Percentiles rank a stretch among this genome's conserved stretches.
Evolutionary conservation across 2,329 filamentous ascomycete species (phyloP).

Genomic region (Fusarium goolgardi): DNA sequence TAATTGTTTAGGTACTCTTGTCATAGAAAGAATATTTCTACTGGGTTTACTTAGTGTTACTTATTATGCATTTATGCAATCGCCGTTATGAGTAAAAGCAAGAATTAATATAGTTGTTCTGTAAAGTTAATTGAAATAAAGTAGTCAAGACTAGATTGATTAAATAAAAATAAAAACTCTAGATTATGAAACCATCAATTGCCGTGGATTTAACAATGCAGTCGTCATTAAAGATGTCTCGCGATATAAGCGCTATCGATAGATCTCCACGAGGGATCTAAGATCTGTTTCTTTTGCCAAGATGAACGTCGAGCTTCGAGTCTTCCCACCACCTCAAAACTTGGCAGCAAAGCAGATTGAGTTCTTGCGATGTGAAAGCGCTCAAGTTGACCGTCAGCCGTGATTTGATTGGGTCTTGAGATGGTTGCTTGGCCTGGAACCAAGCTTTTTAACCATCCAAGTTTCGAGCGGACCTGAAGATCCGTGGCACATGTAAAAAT

Average conservation of each 20-base stretch:
- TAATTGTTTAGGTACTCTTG: background rate
- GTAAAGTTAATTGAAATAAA: background rate
- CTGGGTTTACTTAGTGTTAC: background rate
- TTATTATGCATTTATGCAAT: too few relatives aligned
- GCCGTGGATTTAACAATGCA: background rate
- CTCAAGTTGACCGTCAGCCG: background rate
- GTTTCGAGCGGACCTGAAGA: conserved; percentile 32
- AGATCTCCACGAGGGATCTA: background rate
- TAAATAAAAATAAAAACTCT: background rate
- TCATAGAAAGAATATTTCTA: background rate
- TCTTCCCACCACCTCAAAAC: conserved; percentile 8
- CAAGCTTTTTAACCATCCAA: conserved; percentile 33
- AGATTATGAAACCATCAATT: background rate
- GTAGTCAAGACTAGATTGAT: background rate
- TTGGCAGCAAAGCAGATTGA: background rate
- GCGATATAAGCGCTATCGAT: background rate
- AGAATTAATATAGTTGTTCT: too few relatives aligned
- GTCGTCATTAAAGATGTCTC: background rate
- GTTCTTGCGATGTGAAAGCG: conserved; percentile 4
- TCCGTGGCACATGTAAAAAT: conserved; percentile 27
- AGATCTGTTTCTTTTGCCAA: conserved; percentile 8
- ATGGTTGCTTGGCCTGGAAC: conserved; percentile 5
- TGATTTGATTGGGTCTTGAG: conserved; percentile 22
- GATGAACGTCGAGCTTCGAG: background rate
- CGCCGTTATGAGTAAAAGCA: too few relatives aligned